Evolutionary conservation across 805 yeast species (phyloP).

Genomic region (Metschnikowia cerradonensis): DNA sequence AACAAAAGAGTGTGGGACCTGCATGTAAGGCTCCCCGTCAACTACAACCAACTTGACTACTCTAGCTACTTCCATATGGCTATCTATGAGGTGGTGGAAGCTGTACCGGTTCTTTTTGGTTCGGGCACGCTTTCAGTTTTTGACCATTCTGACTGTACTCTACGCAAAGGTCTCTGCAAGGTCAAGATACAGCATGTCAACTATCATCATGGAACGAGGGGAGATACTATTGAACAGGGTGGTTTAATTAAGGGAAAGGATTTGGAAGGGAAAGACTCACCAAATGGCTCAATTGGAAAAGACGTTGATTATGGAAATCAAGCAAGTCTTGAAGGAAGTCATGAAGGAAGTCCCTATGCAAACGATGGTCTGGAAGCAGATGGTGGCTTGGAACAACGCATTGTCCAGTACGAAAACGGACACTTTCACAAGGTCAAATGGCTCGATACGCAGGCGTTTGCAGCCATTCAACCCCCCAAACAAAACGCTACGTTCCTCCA

Average conservation of each 20-base stretch:
- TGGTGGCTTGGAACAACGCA: slow-evolving; percentile 18
- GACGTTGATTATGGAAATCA: too few relatives aligned
- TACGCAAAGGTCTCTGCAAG: slow-evolving; percentile 70
- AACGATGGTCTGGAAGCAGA: too few relatives aligned
- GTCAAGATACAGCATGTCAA: slow-evolving; percentile 14
- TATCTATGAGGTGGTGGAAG: slow-evolving; percentile 65
- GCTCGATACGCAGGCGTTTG: slow-evolving; percentile 66
- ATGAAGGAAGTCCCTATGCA: too few relatives aligned
- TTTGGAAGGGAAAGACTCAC: not conserved
- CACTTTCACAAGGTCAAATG: slow-evolving; percentile 60
- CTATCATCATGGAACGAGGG: too few relatives aligned
- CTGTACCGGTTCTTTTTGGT: slow-evolving; percentile 53
- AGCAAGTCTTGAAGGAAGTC: too few relatives aligned
- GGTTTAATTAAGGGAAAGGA: not conserved
- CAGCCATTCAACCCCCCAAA: slow-evolving; percentile 33
- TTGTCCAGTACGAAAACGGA: slow-evolving; percentile 65
- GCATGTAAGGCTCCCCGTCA: slow-evolving; percentile 70
- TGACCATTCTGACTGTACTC: slow-evolving; percentile 46
- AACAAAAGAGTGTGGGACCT: slow-evolving; percentile 59
- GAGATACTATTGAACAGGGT: too few relatives aligned
- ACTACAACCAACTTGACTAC: slow-evolving; percentile 65
- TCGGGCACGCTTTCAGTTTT: slow-evolving; percentile 58
- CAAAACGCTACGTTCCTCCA: slow-evolving; percentile 17
- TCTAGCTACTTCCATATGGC: slow-evolving; percentile 57
- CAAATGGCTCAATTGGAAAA: too few relatives aligned